Evolutionary conservation across 139 green algal species (phyloP), one percentile per base, ranked within the genome.

Genomic region (Chlorella sp.): DNA sequence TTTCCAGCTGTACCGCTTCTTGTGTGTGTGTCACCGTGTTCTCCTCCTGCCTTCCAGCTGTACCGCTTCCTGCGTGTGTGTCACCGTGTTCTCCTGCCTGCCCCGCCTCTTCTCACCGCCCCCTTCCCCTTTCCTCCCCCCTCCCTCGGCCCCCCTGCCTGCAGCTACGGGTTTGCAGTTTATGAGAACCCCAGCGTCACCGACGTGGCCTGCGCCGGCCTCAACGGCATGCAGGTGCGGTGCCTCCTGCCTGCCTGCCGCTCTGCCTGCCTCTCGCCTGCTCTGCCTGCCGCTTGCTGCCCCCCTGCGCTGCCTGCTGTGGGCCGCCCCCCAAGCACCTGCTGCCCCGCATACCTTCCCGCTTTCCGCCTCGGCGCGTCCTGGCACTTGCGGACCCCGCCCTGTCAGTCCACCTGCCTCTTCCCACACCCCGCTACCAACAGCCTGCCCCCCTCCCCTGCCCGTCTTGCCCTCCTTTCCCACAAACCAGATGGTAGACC

Each of bases 401-500:
- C 28, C 69, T 37, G 2, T 19, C 69, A 37, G 28, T 36, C 69
- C 24, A 71, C 64, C 4, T 26, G 64, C 21, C 64, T 14, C 64
- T 71, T 26, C 11, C 64, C 64, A 71, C 64, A 14, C 64, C 19
- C 11, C 28, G 26, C 68, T 76, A 26, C 2, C 24, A 76, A 34
- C 32, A 5, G 68, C 68, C 11, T 5, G 68, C 68, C 68, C 36
- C 2, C 68, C 28, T 71, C 21, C 64, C 60, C 60, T 68, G 60
- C 60, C 18, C 60, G 15, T 68, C 15, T 18, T 68, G 18, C 60
- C 60, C 60, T 68, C 60, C 60, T 18, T 18, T 68, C 60, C 60
- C 60, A n/a, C n/a, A n/a, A n/a, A n/a, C n/a, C n/a, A 96, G 85
- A 98, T 99, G 95, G 98, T 96, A n/a, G 98, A 99, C 91, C 96